Percentiles rank a stretch among this genome's conserved stretches.
Conservation (phyloP, 306 rosid species). For the Glycine tomentella region DNA sequence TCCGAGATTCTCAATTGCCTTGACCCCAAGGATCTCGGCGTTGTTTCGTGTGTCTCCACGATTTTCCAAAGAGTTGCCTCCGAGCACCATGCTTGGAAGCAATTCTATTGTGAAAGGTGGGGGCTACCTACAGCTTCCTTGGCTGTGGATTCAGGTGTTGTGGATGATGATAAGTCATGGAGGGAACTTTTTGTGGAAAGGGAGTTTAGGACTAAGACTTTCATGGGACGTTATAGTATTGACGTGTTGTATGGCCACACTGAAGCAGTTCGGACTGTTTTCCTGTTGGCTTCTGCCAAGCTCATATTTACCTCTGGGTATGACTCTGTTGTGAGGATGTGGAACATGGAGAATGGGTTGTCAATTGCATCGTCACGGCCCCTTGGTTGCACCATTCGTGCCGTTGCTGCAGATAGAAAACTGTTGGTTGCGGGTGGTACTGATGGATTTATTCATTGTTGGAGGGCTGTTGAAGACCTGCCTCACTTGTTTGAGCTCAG, state of each 20-base stretch:
- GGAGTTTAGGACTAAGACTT: slow-evolving; percentile 91
- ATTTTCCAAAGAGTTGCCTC: slow-evolving; percentile 69
- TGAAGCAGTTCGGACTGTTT: slow-evolving; percentile 85
- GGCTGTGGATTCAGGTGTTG: slow-evolving; percentile 33
- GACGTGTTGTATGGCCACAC: slow-evolving; percentile 87
- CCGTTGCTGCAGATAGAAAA: slow-evolving; percentile 82
- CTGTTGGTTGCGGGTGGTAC: slow-evolving; percentile 83
- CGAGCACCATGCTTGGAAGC: slow-evolving; percentile 97
- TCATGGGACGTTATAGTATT: slow-evolving; percentile 85
- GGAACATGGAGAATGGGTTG: slow-evolving; percentile 92
- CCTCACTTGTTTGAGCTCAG: slow-evolving; percentile 81
- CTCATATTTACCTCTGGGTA: slow-evolving; percentile 91
- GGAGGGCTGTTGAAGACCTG: slow-evolving; percentile 81
- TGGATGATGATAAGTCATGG: slow-evolving; percentile 79
- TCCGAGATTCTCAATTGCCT: slow-evolving; percentile 87
- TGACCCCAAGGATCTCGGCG: slow-evolving; percentile 90
- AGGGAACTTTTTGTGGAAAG: slow-evolving; percentile 86
- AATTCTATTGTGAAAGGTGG: slow-evolving; percentile 93
- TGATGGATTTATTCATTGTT: slow-evolving; percentile 90
- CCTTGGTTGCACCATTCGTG: slow-evolving; percentile 90
- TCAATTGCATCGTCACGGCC: slow-evolving; percentile 77
- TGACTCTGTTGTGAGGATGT: slow-evolving; percentile 83
- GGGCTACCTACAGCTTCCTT: slow-evolving; percentile 66
- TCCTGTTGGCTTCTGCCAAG: slow-evolving; percentile 79
- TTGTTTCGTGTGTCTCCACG: slow-evolving; percentile 81